These are phyloP conservation scores for Plasmodium sp. DNA, from an alignment of 169 alveolate genomes.

Conservation along the genomic window DNA sequence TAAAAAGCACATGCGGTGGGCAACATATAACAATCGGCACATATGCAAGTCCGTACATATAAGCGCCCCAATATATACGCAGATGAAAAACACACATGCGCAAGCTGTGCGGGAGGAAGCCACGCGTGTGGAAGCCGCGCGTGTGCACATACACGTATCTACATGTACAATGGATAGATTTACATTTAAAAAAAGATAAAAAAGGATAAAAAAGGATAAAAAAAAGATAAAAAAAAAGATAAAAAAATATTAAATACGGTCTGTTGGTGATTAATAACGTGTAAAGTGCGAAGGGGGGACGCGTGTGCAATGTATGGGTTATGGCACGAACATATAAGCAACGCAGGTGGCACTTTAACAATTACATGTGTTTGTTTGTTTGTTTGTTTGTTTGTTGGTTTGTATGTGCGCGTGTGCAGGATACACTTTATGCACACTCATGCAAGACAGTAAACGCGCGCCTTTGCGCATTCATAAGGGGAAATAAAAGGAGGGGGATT, in stretches of 20 bases:
- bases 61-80: neutral
- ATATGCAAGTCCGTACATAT: slow-evolving; percentile 1
- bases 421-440: neutral
- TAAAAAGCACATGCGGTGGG: neutral
- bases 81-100: neutral
- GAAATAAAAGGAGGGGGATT: neutral
- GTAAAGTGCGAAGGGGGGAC: neutral
- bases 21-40: neutral
- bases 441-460: neutral
- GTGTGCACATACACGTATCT: neutral
- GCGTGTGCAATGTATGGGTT: neutral
- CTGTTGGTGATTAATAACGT: neutral
- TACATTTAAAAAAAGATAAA: slow-evolving; percentile 7
- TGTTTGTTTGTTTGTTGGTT: neutral
- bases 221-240: neutral
- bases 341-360: neutral
- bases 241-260: neutral
- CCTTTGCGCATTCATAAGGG: neutral
- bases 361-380: neutral
- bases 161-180: neutral
- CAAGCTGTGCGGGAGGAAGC: neutral
- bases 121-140: neutral
- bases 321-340: neutral
- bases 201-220: neutral
- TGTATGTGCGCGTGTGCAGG: neutral